Conservation (phyloP, 78 protist species). For the Guillardia theta region DNA sequence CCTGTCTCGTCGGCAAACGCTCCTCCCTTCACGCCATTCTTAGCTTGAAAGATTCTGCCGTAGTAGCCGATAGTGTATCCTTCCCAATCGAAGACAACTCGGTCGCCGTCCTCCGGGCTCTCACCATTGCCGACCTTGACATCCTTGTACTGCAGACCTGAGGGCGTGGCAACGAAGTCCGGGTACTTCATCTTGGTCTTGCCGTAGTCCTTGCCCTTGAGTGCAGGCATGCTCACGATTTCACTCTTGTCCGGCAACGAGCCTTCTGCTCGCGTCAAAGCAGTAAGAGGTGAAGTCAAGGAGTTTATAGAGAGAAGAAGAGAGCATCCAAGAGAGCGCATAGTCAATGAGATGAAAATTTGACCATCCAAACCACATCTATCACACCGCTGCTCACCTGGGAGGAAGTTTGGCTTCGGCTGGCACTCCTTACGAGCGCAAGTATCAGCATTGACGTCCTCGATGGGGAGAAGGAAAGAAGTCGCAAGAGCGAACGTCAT, state of each 20-base stretch:
- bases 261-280: too few species aligned
- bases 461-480: too few species aligned
- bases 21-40: background rate
- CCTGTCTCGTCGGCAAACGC: background rate
- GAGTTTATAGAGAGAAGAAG: too few species aligned
- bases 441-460: background rate
- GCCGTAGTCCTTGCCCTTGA: conserved; percentile 7
- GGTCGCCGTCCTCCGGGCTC: background rate
- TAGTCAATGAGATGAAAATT: too few species aligned
- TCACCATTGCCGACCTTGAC: background rate
- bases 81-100: background rate
- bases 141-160: conserved; percentile 2
- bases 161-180: background rate
- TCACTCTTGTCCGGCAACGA: background rate
- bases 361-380: too few species aligned
- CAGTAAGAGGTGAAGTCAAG: too few species aligned
- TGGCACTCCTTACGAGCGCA: background rate
- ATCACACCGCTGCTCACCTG: too few species aligned
- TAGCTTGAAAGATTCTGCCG: background rate
- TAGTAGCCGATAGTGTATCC: background rate
- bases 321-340: too few species aligned
- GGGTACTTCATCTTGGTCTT: background rate
- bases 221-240: background rate
- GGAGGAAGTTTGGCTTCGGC: background rate
- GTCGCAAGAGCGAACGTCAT: too few species aligned